These are phyloP conservation scores for Scytalidium lignicola DNA, from an alignment of 2,329 filamentous ascomycete genomes.

Conservation along the genomic window DNA sequence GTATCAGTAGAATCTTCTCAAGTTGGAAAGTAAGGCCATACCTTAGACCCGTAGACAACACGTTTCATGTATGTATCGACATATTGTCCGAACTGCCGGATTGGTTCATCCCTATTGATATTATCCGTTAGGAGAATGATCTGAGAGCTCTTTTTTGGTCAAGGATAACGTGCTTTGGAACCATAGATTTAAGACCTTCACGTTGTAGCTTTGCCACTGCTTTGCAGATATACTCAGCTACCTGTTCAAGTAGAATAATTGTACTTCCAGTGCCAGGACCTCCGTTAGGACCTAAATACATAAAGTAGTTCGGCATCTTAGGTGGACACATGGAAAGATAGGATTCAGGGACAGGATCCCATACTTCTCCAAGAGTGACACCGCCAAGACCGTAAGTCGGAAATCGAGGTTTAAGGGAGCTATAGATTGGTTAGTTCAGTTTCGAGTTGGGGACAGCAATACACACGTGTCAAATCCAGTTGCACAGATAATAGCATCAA, in stretches of 20 bases:
- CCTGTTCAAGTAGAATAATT: neutral
- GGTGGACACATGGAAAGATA: conserved; percentile 7
- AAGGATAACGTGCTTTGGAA: too few species aligned
- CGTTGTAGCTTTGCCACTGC: conserved; percentile 28
- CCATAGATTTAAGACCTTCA: conserved; percentile 40
- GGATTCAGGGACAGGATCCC: conserved; percentile 4
- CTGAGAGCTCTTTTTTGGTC: too few species aligned
- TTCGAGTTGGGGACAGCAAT: too few species aligned
- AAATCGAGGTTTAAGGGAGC: too few species aligned
- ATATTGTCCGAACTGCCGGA: conserved; percentile 41
- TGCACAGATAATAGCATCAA: conserved; percentile 28
- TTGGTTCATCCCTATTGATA: conserved; percentile 35
- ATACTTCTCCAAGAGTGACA: conserved; percentile 3
- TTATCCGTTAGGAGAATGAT: too few species aligned
- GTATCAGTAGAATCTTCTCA: too few species aligned
- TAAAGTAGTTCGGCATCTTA: conserved; percentile 2
- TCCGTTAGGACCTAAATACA: conserved; percentile 5
- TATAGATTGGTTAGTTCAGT: too few species aligned
- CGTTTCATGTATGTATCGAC: conserved; percentile 42
- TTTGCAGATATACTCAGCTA: conserved; percentile 1
- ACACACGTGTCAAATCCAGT: conserved; percentile 22
- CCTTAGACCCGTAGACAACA: too few species aligned
- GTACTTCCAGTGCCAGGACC: conserved; percentile 3
- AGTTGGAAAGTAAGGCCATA: too few species aligned
- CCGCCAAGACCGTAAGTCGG: conserved; percentile 7